These are phyloP conservation scores for Ogataea haglerorum DNA, from an alignment of 805 yeast species.

Conservation along the genomic window DNA sequence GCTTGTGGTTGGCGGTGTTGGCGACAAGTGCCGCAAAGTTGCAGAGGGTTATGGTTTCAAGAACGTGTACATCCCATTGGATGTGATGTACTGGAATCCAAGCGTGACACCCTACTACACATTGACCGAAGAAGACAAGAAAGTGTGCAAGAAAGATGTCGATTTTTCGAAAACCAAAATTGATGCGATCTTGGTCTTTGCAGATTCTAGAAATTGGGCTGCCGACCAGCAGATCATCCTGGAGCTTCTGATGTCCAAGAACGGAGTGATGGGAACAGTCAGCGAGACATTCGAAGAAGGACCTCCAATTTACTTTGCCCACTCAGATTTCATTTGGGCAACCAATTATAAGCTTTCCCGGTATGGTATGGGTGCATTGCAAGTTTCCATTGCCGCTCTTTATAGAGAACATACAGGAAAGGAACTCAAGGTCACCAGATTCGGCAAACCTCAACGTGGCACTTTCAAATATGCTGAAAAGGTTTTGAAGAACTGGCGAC, in stretches of 20 bases:
- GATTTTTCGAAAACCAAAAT: constrained; percentile 68
- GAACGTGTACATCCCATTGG: constrained; percentile 78
- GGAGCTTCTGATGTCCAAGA: constrained; percentile 70
- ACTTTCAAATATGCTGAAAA: constrained; percentile 82
- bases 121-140: constrained; percentile 66
- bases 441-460: constrained; percentile 87
- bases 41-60: constrained; percentile 83
- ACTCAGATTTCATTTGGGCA: constrained; percentile 92
- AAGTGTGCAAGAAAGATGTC: constrained; percentile 47
- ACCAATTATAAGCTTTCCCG: constrained; percentile 78
- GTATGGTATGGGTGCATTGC: constrained; percentile 94
- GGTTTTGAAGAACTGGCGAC: constrained; percentile 73
- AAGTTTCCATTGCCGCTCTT: constrained; percentile 80
- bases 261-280: constrained; percentile 83
- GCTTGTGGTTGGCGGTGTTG: constrained; percentile 85
- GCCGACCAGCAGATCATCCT: constrained; percentile 87
- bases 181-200: constrained; percentile 84
- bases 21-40: constrained; percentile 77
- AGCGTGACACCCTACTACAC: constrained; percentile 81
- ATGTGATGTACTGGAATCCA: constrained; percentile 83
- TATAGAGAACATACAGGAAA: constrained; percentile 82
- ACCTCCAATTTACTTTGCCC: constrained; percentile 83
- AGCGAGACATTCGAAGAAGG: constrained; percentile 70
- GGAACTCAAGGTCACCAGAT: constrained; percentile 74
- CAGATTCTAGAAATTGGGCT: constrained; percentile 91